These are phyloP conservation scores for Tetrapyrgos nigripes DNA, from an alignment of 1,284 basidiomycete species.

Conservation along the genomic window DNA sequence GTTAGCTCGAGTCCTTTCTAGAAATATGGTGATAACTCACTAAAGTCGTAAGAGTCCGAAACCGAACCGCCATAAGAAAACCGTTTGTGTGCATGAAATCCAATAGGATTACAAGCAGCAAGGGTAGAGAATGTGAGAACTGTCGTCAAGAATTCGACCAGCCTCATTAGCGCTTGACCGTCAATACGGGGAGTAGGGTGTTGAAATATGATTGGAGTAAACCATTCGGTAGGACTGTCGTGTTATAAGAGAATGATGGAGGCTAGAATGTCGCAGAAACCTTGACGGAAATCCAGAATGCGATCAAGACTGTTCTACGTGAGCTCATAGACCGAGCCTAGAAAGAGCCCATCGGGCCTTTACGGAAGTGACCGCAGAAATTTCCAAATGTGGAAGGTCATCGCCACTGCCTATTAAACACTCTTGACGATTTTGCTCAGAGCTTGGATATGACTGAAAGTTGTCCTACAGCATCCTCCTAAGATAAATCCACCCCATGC, in stretches of 20 bases:
- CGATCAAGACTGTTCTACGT: not conserved
- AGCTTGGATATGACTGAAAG: conserved; percentile 37
- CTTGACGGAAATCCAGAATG: not conserved
- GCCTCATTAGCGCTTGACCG: conserved; percentile 5
- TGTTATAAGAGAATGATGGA: not conserved
- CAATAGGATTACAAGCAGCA: conserved; percentile 6
- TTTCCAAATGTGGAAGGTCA: no score
- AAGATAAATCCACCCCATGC: conserved; percentile 64
- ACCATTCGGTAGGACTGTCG: not conserved
- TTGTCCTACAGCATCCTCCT: conserved; percentile 78
- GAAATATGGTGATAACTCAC: not conserved
- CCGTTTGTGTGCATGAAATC: not conserved
- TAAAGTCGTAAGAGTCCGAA: conserved; percentile 57
- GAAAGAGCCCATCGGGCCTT: not conserved
- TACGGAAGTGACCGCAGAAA: not conserved
- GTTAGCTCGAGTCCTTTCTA: not conserved
- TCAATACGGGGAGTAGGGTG: not conserved
- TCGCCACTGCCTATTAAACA: no score
- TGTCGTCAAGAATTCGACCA: conserved; percentile 3
- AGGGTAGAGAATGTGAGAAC: conserved; percentile 4
- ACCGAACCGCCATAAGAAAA: conserved; percentile 34
- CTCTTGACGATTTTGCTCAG: not conserved
- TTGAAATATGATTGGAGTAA: not conserved
- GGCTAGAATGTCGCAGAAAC: not conserved
- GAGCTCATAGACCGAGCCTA: not conserved